A percentile compares a stretch with the other conserved stretches of the same genome.
These are phyloP conservation scores for cucumber (Cucumis sativus) DNA, from an alignment of 306 rosid genomes.

Conservation along the genomic window DNA sequence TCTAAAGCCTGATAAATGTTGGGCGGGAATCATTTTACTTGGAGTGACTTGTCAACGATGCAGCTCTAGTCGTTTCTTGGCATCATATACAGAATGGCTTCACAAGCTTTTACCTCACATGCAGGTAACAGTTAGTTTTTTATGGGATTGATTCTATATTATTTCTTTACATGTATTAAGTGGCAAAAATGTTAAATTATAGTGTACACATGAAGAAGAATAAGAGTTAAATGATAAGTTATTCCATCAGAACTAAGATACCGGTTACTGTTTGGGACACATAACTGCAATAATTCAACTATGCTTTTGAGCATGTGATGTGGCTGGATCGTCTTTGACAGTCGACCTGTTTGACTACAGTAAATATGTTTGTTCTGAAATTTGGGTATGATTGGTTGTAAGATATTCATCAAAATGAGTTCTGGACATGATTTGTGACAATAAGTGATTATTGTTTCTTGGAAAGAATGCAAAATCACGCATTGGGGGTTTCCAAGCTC, in stretches of 20 bases:
- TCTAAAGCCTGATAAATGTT: slow-evolving; percentile 82
- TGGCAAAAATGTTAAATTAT: not conserved
- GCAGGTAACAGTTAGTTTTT: slow-evolving; percentile 39
- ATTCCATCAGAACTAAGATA: not conserved
- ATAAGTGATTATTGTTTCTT: not conserved
- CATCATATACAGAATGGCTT: slow-evolving; percentile 61
- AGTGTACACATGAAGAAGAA: not conserved
- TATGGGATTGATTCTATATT: slow-evolving; percentile 4
- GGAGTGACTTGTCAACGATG: slow-evolving; percentile 79
- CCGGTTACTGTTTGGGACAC: too few relatives aligned
- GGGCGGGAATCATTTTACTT: slow-evolving; percentile 72
- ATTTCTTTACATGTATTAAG: not conserved
- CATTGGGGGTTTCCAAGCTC: not conserved
- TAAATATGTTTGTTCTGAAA: not conserved
- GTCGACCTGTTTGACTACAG: not conserved
- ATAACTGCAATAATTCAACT: too few relatives aligned
- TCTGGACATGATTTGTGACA: not conserved
- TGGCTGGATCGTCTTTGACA: not conserved
- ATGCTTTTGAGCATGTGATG: not conserved
- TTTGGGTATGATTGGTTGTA: not conserved
- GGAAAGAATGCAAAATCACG: not conserved
- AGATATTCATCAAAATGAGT: not conserved
- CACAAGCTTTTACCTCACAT: slow-evolving; percentile 38
- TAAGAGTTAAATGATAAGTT: not conserved
- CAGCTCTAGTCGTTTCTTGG: slow-evolving; percentile 51